phyloP scores from a whole-genome alignment of 306 rosid species.

The Lithocarpus polystachyus region DNA sequence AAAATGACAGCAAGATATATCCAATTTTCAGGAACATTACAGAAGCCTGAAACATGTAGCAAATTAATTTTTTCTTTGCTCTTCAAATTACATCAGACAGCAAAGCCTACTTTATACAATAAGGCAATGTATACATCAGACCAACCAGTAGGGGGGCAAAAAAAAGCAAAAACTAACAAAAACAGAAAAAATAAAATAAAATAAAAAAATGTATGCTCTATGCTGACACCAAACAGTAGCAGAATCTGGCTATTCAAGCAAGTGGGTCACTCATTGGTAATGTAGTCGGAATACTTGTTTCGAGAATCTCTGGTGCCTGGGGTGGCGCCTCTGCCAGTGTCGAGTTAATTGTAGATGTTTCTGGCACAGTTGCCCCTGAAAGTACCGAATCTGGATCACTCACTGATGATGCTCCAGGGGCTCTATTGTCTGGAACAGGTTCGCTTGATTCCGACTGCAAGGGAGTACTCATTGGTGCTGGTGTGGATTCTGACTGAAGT shows the following conservation, averaged over 20 bases:
- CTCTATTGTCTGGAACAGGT: slow-evolving; percentile 19
- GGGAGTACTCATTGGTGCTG: background rate
- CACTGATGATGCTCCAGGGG: slow-evolving; percentile 33
- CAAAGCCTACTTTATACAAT: background rate
- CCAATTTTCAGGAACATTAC: background rate
- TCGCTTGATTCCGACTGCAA: slow-evolving; percentile 39
- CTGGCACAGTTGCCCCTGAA: slow-evolving; percentile 34
- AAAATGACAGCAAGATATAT: background rate
- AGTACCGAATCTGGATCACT: slow-evolving; percentile 33
- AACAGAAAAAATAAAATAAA: background rate
- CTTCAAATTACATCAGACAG: background rate
- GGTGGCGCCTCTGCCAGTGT: slow-evolving; percentile 39
- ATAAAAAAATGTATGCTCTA: slow-evolving; percentile 7
- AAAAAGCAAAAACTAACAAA: background rate
- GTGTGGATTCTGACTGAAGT: slow-evolving; percentile 17
- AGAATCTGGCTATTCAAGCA: slow-evolving; percentile 29
- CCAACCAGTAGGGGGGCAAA: slow-evolving; percentile 31
- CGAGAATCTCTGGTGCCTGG: slow-evolving; percentile 31
- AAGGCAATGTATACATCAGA: background rate
- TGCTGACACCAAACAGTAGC: slow-evolving; percentile 1
- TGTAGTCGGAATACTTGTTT: slow-evolving; percentile 25
- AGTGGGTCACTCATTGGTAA: slow-evolving; percentile 30
- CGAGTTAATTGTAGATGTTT: slow-evolving; percentile 22
- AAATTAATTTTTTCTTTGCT: background rate
- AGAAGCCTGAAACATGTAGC: background rate